Percentiles rank a stretch among this genome's conserved stretches.
Conservation (phyloP, 768 basidiomycete species). For the Clitopilus hobsonii region DNA sequence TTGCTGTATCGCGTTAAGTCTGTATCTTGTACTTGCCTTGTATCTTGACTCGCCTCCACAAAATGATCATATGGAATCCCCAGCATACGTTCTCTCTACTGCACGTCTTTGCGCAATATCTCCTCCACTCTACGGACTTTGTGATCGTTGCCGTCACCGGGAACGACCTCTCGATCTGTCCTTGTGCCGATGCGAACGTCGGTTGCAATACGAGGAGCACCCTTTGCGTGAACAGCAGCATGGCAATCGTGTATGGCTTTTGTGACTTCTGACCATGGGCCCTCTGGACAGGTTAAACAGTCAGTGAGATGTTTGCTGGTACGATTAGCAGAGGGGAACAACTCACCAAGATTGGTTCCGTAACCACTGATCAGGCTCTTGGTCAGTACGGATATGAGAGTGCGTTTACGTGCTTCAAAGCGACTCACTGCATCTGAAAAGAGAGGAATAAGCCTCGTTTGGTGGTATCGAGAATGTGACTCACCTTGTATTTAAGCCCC, state of each 20-base stretch:
- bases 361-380: slow-evolving; percentile 56
- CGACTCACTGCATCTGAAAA: slow-evolving; percentile 63
- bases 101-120: slow-evolving; percentile 49
- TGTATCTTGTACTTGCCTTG: too few species aligned
- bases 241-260: slow-evolving; percentile 91
- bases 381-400: not conserved
- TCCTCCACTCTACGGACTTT: slow-evolving; percentile 82
- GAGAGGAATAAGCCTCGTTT: too few species aligned
- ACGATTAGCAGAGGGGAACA: slow-evolving; percentile 2
- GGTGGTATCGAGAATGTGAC: too few species aligned
- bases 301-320: too few species aligned
- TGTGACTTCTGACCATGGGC: slow-evolving; percentile 81
- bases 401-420: slow-evolving; percentile 1
- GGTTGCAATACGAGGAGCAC: slow-evolving; percentile 75
- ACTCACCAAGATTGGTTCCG: slow-evolving; percentile 82
- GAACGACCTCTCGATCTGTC: slow-evolving; percentile 55
- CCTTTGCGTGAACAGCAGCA: slow-evolving; percentile 74
- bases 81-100: too few species aligned
- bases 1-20: too few species aligned
- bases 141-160: slow-evolving; percentile 68
- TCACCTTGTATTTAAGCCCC: slow-evolving; percentile 77
- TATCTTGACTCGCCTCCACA: too few species aligned
- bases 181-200: slow-evolving; percentile 96
- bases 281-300: slow-evolving; percentile 41
- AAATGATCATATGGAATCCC: too few species aligned